Base-by-base conservation (phyloP, 2,329 filamentous ascomycete genomes). In the Pseudocercospora pini-densiflorae region DNA sequence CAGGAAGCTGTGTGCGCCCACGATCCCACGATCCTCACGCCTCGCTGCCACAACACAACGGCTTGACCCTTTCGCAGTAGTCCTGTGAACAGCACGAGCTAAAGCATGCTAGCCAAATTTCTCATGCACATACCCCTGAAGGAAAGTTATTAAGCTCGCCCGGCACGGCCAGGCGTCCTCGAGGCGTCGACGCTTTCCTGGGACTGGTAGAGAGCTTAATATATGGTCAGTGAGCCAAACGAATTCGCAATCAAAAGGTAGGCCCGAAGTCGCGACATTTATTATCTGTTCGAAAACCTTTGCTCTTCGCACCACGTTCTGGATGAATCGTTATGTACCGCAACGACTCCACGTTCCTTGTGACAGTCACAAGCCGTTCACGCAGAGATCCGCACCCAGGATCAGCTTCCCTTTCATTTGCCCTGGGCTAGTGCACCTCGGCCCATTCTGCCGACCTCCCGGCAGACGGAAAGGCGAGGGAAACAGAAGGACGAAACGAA, bases 91-190 rank as follows among this genome's bases (percentile, higher is more conserved):
- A 19, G 51, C 51, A 55, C 51, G 51, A 33, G 51, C 51, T 55
- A 55, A 55, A 55, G 40, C 51, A 55, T 55, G 51, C 51, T 55
- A 55, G 51, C 51, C 27, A 27, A 27, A 55, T 55, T 55, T 55
- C 51, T 27, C 23, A 31, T 27, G 51, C 23, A 27, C 10, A n/a
- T 31, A 16, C 51, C 51, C 51, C 51, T 55, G 51, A 27, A 21
- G 16, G 14, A 10, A 10, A 31, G 47, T 4, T 55, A 29, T 24
- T n/a, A 54, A 29, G 24, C 51, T 31, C 51, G 24, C 51, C 51
- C 51, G 51, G 23, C 51, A 54, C 51, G 24, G 51, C 24, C 51
- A 27, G 24, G n/a, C n/a, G n/a, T n/a, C n/a, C n/a, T n/a, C n/a
- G 3, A 27, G 49, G 49, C 23, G 49, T 36, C 14, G 49, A 53